These are phyloP conservation scores for Coniochaeta sp. DNA, from an alignment of 2,329 filamentous ascomycete species.

Conservation along the genomic window DNA sequence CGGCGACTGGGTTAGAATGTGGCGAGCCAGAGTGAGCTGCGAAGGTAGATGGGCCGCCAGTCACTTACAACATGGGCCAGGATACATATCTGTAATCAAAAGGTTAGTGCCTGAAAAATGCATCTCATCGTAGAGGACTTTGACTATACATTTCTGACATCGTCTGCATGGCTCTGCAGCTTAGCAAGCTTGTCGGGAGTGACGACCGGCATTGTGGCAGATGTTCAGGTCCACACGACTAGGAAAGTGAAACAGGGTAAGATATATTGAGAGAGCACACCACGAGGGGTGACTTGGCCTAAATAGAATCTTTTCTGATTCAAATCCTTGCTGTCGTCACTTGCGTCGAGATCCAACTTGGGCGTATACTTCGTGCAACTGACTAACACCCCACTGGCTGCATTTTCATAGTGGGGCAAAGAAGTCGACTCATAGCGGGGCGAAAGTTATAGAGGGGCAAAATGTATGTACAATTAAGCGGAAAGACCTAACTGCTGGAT, in stretches of 20 bases:
- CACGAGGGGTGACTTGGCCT: neutral
- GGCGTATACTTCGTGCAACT: neutral
- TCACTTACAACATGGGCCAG: slow-evolving; percentile 68
- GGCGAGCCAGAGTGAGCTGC: neutral
- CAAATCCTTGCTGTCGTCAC: neutral
- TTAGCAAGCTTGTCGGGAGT: slow-evolving; percentile 82
- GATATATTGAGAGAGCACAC: neutral
- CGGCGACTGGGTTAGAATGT: neutral
- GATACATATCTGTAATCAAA: slow-evolving; percentile 67
- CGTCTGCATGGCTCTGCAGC: slow-evolving; percentile 79
- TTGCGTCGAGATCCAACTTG: neutral
- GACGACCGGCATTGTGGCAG: slow-evolving; percentile 75
- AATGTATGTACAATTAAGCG: too few relatives aligned
- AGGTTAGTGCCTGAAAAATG: slow-evolving; percentile 21
- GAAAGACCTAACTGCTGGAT: slow-evolving; percentile 6
- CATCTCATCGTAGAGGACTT: slow-evolving; percentile 9
- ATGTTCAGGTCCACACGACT: neutral
- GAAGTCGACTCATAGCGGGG: neutral
- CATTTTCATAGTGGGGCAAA: slow-evolving; percentile 4
- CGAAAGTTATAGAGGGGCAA: neutral
- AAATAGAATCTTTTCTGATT: neutral
- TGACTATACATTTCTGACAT: slow-evolving; percentile 78
- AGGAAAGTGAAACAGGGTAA: neutral
- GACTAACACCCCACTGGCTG: slow-evolving; percentile 10
- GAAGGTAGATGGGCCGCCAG: neutral